Percentiles rank a stretch among this genome's conserved stretches.
phyloP scores from a whole-genome alignment of 1,284 basidiomycete species.

The Ceratobasidium sp. region DNA sequence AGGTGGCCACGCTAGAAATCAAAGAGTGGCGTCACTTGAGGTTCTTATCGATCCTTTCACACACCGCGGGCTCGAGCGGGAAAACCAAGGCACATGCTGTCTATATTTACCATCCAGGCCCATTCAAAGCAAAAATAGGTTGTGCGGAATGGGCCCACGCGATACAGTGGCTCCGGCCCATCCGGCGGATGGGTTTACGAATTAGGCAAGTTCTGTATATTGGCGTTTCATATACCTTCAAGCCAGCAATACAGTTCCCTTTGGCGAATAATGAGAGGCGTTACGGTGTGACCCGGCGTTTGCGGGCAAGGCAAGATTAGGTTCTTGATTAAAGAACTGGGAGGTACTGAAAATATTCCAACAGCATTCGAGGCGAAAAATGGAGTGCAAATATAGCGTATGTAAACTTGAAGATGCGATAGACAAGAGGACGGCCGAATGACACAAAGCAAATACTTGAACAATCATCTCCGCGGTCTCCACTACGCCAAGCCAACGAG shows the following conservation, averaged over 20 bases:
- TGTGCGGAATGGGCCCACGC: background rate
- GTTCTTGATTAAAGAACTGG: background rate
- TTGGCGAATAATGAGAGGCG: background rate
- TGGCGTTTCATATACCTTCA: slow-evolving; percentile 9
- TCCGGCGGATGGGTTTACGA: too few relatives aligned
- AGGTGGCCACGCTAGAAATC: slow-evolving; percentile 9
- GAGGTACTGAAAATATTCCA: slow-evolving; percentile 1
- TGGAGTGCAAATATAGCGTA: slow-evolving; percentile 2
- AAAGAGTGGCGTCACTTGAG: background rate
- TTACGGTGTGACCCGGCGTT: slow-evolving; percentile 13
- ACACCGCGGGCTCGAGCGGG: background rate
- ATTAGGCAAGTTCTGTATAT: slow-evolving; percentile 7
- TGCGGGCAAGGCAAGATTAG: background rate
- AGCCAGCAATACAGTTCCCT: background rate
- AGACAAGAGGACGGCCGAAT: background rate
- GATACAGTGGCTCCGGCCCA: too few relatives aligned
- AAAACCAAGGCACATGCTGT: background rate
- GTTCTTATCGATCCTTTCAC: slow-evolving; percentile 2
- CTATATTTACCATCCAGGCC: slow-evolving; percentile 9
- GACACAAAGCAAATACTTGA: background rate
- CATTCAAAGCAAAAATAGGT: background rate
- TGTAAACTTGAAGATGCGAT: background rate
- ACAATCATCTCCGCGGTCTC: background rate
- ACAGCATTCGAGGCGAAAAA: background rate
- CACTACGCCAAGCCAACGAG: background rate